Percentiles rank a stretch among this genome's conserved stretches.
phyloP scores from a whole-genome alignment of 371 early-diverging fungal genomes.

The Mycotypha africana region DNA sequence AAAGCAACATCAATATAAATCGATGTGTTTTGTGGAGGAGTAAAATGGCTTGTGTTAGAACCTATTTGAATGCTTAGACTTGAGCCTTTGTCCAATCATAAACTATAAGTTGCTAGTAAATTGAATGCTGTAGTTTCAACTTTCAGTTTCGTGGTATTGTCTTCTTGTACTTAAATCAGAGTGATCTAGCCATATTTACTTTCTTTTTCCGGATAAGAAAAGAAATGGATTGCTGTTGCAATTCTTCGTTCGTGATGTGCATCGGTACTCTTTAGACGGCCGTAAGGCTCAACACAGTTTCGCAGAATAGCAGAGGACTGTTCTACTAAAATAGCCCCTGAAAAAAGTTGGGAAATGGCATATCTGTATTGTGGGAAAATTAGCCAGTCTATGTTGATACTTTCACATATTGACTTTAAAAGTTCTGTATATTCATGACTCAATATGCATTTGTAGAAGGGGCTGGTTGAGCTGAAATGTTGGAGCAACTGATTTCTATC shows the following conservation, averaged over 20 bases:
- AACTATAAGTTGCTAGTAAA: slow-evolving; percentile 10
- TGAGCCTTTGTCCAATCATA: slow-evolving; percentile 3
- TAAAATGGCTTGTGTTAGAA: slow-evolving; percentile 2
- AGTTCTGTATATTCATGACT: slow-evolving; percentile 9
- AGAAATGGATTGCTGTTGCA: slow-evolving; percentile 15
- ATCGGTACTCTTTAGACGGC: slow-evolving; percentile 12
- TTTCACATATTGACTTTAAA: slow-evolving; percentile 7
- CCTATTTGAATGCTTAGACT: slow-evolving; percentile 1
- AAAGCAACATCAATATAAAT: background rate
- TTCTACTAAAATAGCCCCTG: slow-evolving; percentile 9
- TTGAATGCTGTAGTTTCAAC: slow-evolving; percentile 11
- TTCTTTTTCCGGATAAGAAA: slow-evolving; percentile 14
- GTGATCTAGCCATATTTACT: slow-evolving; percentile 10
- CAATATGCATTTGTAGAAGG: slow-evolving; percentile 4
- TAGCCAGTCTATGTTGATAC: slow-evolving; percentile 11
- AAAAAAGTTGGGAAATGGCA: slow-evolving; percentile 11
- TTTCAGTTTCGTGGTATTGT: slow-evolving; percentile 6
- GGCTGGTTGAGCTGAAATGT: slow-evolving; percentile 6
- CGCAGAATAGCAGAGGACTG: slow-evolving; percentile 3
- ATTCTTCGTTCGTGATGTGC: slow-evolving; percentile 12
- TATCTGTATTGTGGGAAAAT: slow-evolving; percentile 8
- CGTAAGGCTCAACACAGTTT: slow-evolving; percentile 15
- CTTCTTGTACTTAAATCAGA: slow-evolving; percentile 10
- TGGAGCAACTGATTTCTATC: slow-evolving; percentile 6
- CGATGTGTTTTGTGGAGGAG: slow-evolving; percentile 1